Evolutionary conservation across 2,329 filamentous ascomycete species (phyloP), one percentile per base, ranked within the genome.

Genomic region (Paraconiothyrium sp.): DNA sequence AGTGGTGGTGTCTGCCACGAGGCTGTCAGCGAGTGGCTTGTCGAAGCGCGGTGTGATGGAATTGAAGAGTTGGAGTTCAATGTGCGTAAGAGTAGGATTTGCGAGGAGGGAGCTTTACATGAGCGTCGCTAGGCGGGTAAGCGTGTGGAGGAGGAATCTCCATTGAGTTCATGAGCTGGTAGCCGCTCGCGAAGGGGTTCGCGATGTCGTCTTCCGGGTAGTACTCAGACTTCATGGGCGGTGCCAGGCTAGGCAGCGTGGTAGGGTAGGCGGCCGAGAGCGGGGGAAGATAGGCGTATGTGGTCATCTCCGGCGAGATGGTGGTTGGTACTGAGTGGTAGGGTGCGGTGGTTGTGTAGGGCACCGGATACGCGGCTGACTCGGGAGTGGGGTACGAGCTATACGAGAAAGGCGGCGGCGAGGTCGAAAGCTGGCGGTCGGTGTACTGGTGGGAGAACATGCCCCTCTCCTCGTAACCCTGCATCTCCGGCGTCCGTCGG

Each of bases 1-100:
- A 93, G 86, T 74, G 91, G 89, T 81, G 91, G 91, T 78, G 91
- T 93, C 91, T 93, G 70, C 75, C 74, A 67, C 60, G 66, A 58
- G 68, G 68, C 68, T 70, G 76, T 78, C 75, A 78, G 76, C 71
- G 69, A 57, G 65, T 68, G 71, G 72, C 67, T 72, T 71, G 72
- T 72, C 67, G 67, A 70, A 59, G 67, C 59, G 59, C 63, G 66
- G 63, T 66, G 66, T 62, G 65, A 55, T 61, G 39, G 14, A 41
- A 4, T 41, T 41, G 63, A 73, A 72, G 70, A 73, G 72, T 54
- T 70, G 68, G 67, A 59, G 59, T 67, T 68, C 64, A 76, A 65
- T 70, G 69, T 68, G 76, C 72, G 71, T 74, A 78, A 66, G 37
- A 58, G 60, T 77, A 78, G 62, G 72, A 66, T 67, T 77, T 76